A percentile compares a stretch with the other conserved stretches of the same genome.
phyloP scores from a whole-genome alignment of 768 basidiomycete genomes.

The Lactarius evosmus region DNA sequence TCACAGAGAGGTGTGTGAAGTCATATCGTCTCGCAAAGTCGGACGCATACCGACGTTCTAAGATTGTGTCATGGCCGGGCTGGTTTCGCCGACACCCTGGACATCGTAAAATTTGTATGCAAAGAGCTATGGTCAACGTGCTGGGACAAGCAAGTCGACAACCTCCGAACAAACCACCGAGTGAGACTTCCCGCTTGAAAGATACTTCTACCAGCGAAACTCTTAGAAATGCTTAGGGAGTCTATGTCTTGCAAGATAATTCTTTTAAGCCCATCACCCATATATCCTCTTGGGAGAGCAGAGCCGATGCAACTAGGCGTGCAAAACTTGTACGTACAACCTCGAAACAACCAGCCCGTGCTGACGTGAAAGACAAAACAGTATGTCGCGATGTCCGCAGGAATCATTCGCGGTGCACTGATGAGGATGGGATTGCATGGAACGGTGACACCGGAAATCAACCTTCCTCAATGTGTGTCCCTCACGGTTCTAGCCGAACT shows the following conservation, averaged over 20 bases:
- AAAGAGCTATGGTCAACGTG: conserved; percentile 92
- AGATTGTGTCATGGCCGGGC: conserved; percentile 76
- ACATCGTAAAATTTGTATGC: conserved; percentile 92
- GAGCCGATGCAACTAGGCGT: conserved; percentile 64
- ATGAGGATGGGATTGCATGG: conserved; percentile 72
- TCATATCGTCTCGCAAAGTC: conserved; percentile 3
- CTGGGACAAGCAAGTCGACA: conserved; percentile 96
- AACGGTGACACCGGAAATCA: conserved; percentile 74
- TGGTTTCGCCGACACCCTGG: conserved; percentile 78
- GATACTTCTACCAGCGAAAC: not conserved
- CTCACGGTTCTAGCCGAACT: not conserved
- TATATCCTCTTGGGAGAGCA: conserved; percentile 77
- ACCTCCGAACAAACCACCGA: conserved; percentile 90
- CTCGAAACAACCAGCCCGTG: not conserved
- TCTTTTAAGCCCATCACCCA: conserved; percentile 81
- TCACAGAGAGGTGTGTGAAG: conserved; percentile 73
- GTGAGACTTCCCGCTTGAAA: conserved; percentile 42
- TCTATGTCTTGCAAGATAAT: conserved; percentile 92
- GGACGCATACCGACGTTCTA: conserved; percentile 1
- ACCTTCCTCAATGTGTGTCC: conserved; percentile 79
- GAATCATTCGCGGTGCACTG: conserved; percentile 81
- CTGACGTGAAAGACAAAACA: conserved; percentile 34
- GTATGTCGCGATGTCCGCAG: conserved; percentile 81
- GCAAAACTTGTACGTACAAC: conserved; percentile 60
- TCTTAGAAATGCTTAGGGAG: conserved; percentile 51